Evolutionary conservation across 1,284 basidiomycete genomes (phyloP), one percentile per base, ranked within the genome.

Genomic region (Cutaneotrichosporon cavernicola): DNA sequence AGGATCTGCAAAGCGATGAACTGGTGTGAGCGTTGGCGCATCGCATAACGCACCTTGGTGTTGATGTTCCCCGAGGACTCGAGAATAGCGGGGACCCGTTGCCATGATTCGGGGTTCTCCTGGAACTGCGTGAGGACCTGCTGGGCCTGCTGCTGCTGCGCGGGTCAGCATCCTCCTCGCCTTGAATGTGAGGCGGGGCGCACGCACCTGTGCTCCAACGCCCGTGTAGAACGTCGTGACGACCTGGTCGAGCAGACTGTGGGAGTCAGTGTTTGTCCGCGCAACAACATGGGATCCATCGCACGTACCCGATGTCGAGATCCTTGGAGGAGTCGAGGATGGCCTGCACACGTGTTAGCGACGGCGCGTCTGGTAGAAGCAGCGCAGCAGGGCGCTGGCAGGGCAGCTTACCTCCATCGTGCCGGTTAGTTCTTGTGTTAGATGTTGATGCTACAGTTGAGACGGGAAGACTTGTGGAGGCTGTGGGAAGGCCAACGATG

Each of bases 71-170:
- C 84, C 11, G 92, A 91, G 65, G 85, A 85, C 77, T 98, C 93
- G 63, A 99, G 84, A 72, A 99, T 91, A 67, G 90, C 90, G 38
- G 97, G 97, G 1, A 99, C 97, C 76, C 92, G 87, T 70, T 96
- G 95, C 97, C 97, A 99, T 55, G 94, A 89, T 66, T 99, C 97
- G n/a, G 92, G 91, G 80, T 93, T 86, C 70, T 99, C 97, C 81
- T 99, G 94, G 76, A 99, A 92, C 79, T 97, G 94, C 11, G 94
- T 95, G 69, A 97, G 86, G 64, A 91, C 85, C 76, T 90, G 88
- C 80, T 96, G 93, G 22, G 93, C 92, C 77, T 88, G 81, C 87
- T 91, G 89, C 89, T 92, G 92, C 92, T 97, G 75, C 58, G 71
- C 40, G 40, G 31, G 53, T 56, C 22, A 51, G 60, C 30, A 51